Evolutionary conservation across 306 rosid species (phyloP), one percentile per base, ranked within the genome.

Genomic region (Trichosanthes cucumerina): DNA sequence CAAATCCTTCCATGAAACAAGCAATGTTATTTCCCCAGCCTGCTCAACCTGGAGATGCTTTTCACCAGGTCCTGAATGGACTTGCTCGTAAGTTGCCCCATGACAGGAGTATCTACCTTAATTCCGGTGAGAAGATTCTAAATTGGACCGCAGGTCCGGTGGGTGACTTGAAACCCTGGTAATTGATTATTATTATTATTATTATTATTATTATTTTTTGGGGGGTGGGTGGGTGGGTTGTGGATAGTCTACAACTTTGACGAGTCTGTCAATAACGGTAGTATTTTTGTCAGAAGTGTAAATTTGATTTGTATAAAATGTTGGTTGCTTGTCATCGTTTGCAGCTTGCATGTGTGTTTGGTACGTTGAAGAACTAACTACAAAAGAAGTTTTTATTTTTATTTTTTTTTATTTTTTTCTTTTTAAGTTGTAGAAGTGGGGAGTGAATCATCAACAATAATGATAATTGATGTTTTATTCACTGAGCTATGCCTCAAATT

Each of bases 21-120:
- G 98, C 98, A 0, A 95, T 95, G 98, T 49, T 95, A n/a, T 95
- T 95, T 83, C 98, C 98, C 9, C 92, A 90, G 71, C 98, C 98
- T 10, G 98, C 90, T 2, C 92, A 92, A 80, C 80, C 97, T 0
- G 96, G 98, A 75, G 98, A 95, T 63, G 91, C 97, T 18, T 95
- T 95, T 82, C 98, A 95, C 81, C 98, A 95, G 84, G 96, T 95
- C 73, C 84, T 95, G 2, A 95, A 95, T 5, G 98, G 97, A 28
- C 96, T 95, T n/a, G 98, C 97, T 0, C 92, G 98, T 0, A 95
- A 95, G 84, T 81, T 95, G 84, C 98, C 98, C 0, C 97, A 92
- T 4, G 88, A 81, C 80, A 76, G 79, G 26, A 86, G 84, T 19
- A 66, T 88, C 16, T 92, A 82, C 96, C 81, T 95, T 83, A 92